These are phyloP conservation scores for Exophiala aquamarina DNA, from an alignment of 2,329 filamentous ascomycete genomes.

Conservation along the genomic window DNA sequence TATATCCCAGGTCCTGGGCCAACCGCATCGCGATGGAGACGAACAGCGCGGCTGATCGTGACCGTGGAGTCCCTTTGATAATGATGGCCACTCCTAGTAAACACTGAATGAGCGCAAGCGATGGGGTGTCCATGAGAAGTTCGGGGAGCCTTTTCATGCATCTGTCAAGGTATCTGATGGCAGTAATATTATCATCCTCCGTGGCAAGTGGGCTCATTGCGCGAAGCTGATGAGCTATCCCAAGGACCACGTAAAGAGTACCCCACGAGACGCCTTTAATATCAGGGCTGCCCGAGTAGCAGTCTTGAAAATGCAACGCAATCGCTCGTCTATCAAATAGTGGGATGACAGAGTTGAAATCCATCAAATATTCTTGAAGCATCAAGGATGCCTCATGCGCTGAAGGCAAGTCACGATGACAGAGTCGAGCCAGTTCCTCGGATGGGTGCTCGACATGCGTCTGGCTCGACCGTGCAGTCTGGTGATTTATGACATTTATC, in stretches of 20 bases:
- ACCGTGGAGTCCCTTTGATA: conserved; percentile 92
- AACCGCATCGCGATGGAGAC: conserved; percentile 86
- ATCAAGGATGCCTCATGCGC: conserved; percentile 85
- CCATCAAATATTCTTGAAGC: conserved; percentile 90
- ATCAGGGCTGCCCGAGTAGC: conserved; percentile 89
- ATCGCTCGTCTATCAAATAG: conserved; percentile 96
- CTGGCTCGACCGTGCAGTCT: conserved; percentile 5
- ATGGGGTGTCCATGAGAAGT: conserved; percentile 90
- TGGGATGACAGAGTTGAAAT: conserved; percentile 98
- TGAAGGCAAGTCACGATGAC: conserved; percentile 60
- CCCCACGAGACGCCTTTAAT: conserved; percentile 97
- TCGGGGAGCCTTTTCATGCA: conserved; percentile 89
- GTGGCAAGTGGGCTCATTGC: conserved; percentile 96
- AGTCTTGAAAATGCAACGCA: conserved; percentile 90
- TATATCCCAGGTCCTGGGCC: conserved; percentile 42
- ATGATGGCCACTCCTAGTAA: conserved; percentile 89
- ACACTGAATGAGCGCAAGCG: conserved; percentile 92
- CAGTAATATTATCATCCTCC: conserved; percentile 85
- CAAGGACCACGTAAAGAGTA: conserved; percentile 85
- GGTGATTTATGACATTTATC: background rate
- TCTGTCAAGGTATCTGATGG: conserved; percentile 94
- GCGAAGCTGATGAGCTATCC: conserved; percentile 83
- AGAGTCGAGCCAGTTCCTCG: conserved; percentile 1
- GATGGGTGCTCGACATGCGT: conserved; percentile 3
- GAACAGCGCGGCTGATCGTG: conserved; percentile 86